Base-by-base conservation (phyloP, 2,329 filamentous ascomycete species). In the Malbranchea zuffiana region DNA sequence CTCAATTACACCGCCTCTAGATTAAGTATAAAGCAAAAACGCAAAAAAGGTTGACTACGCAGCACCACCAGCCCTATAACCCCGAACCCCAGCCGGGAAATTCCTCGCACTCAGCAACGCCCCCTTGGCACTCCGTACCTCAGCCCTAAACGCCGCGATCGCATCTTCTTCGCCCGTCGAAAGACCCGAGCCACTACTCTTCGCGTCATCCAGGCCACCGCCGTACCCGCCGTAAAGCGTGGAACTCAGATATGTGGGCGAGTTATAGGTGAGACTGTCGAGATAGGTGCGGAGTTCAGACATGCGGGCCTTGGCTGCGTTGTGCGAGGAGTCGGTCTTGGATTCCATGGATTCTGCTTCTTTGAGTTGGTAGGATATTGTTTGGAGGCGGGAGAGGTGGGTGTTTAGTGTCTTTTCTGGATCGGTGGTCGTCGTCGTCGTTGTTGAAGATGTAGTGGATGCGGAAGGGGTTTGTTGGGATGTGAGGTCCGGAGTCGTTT, bases 71-170 rank as follows among this genome's bases (percentile, higher is more conserved):
- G 20, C 6, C 13, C 36, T 39, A 15, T 24, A 25, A 11, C 42
- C 37, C 11, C 35, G 35, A 11, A 32, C 31, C n/a, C 44, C 52
- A 15, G 44, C 29, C 6, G 68, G 72, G 45, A 80, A 80, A 43
- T 77, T 74, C 44, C 72, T 70, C 6, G 74, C 71, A 51, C 72
- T 77, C 43, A 80, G 52, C 39, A 80, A 60, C 2, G 75, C 72
- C 8, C 75, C 75, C 54, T 80, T 80, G 13, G 79, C 69, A 21
- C 71, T 67, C 39, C 74, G 59, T 35, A 80, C 78, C 47, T 79
- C 74, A 27, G 65, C 63, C 53, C 71, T 74, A 44, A 79, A 58
- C 23, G 64, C 61, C 10, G 72, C 63, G 39, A 77, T 67, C n/a
- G 70, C 71, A 48, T 76, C 73, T 17, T 71, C 66, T 46, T 70